Evolutionary conservation across 768 basidiomycete genomes (phyloP).

Genomic region (Cystoderma amianthinum): DNA sequence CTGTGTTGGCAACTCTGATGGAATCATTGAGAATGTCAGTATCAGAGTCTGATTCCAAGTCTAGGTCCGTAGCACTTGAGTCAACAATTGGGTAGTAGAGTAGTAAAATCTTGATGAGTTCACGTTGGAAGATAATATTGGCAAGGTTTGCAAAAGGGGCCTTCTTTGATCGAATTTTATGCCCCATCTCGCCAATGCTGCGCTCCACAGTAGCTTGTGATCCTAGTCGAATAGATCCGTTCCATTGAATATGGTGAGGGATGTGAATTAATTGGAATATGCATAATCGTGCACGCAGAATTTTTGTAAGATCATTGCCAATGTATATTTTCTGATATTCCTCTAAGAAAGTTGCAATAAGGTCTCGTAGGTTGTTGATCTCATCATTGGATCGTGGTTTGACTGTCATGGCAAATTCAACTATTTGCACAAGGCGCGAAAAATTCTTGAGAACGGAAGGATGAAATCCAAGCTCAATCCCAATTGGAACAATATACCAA

Average conservation of each 20-base stretch:
- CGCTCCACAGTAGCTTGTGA: conserved; percentile 23
- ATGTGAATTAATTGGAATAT: conserved; percentile 26
- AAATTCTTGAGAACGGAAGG: conserved; percentile 17
- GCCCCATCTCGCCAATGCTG: conserved; percentile 17
- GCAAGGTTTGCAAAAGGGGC: conserved; percentile 22
- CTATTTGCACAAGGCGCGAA: conserved; percentile 12
- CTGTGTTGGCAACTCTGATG: too few relatives aligned
- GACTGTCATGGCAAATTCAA: conserved; percentile 25
- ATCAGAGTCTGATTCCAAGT: too few relatives aligned
- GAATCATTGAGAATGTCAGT: too few relatives aligned
- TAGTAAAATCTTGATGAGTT: conserved; percentile 11
- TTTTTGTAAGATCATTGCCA: conserved; percentile 15
- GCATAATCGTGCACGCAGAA: conserved; percentile 16
- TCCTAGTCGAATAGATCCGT: conserved; percentile 25
- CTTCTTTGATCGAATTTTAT: conserved; percentile 21
- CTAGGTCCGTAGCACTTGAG: not conserved
- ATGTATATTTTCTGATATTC: conserved; percentile 20
- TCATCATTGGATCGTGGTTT: conserved; percentile 9
- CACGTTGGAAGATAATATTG: conserved; percentile 16
- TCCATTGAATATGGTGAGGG: conserved; percentile 25
- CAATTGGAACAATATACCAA: conserved; percentile 23
- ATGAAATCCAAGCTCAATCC: conserved; percentile 19
- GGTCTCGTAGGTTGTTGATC: conserved; percentile 11
- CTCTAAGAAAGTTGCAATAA: conserved; percentile 16
- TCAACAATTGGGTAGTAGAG: conserved; percentile 14